Percentiles rank a stretch among this genome's conserved stretches.
phyloP scores from a whole-genome alignment of 805 yeast genomes.

The Geotrichum ghanense region DNA sequence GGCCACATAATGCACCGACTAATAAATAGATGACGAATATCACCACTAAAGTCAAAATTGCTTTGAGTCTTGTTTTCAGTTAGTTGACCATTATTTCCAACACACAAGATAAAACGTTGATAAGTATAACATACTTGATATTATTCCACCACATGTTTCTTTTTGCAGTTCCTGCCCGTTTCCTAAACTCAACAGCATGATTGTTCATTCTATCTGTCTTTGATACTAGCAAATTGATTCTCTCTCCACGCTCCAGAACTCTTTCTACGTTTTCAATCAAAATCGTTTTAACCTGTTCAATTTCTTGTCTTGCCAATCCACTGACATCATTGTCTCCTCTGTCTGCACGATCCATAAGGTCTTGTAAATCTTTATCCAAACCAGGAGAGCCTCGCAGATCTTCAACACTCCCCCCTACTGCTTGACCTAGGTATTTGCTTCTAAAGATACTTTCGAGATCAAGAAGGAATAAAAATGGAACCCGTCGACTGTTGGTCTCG shows the following conservation, averaged over 20 bases:
- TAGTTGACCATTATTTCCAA: conserved; percentile 3
- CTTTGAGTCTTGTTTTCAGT: conserved; percentile 2
- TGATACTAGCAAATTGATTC: conserved; percentile 58
- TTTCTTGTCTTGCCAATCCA: conserved; percentile 31
- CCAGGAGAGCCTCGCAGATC: neutral
- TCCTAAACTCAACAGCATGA: conserved; percentile 57
- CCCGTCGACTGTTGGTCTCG: conserved; percentile 12
- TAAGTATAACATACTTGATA: conserved; percentile 13
- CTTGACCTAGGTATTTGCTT: conserved; percentile 2
- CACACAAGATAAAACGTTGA: conserved; percentile 4
- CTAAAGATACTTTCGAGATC: conserved; percentile 12
- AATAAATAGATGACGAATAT: neutral
- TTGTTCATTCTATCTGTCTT: conserved; percentile 66
- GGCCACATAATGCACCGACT: conserved; percentile 4
- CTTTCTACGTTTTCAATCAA: conserved; percentile 67
- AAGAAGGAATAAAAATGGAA: conserved; percentile 16
- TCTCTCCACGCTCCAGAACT: conserved; percentile 67
- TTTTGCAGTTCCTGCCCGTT: conserved; percentile 51
- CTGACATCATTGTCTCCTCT: conserved; percentile 17
- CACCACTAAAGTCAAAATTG: neutral
- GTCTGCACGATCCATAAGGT: conserved; percentile 9
- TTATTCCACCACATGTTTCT: conserved; percentile 62
- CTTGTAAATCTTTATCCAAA: conserved; percentile 2
- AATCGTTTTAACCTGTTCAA: conserved; percentile 51
- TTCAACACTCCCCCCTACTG: conserved; percentile 1